Evolutionary conservation across 2,329 filamentous ascomycete species (phyloP).

Genomic region (Fusarium chaquense): DNA sequence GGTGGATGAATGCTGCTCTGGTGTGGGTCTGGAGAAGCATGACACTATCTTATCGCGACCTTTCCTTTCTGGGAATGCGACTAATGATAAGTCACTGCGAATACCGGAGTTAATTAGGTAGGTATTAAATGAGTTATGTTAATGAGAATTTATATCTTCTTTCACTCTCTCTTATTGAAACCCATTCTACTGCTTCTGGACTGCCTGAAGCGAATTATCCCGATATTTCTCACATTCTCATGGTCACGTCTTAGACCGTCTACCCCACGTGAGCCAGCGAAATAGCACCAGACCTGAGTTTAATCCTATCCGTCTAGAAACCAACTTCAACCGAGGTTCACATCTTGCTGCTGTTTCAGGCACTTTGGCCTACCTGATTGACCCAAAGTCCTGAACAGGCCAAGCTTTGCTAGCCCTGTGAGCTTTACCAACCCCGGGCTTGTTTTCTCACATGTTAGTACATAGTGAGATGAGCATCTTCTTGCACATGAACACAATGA

Average conservation of each 20-base stretch:
- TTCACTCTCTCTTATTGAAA: neutral
- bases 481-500: slow-evolving; percentile 9
- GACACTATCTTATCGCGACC: slow-evolving; percentile 36
- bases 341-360: slow-evolving; percentile 6
- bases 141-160: slow-evolving; percentile 7
- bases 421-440: slow-evolving; percentile 22
- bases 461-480: slow-evolving; percentile 14
- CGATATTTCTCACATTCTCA: slow-evolving; percentile 17
- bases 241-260: slow-evolving; percentile 29
- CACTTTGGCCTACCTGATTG: neutral
- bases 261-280: slow-evolving; percentile 40
- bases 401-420: slow-evolving; percentile 16
- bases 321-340: slow-evolving; percentile 35
- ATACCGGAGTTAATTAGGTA: slow-evolving; percentile 5
- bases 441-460: slow-evolving; percentile 44
- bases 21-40: slow-evolving; percentile 16
- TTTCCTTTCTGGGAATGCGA: slow-evolving; percentile 27
- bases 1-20: slow-evolving; percentile 4
- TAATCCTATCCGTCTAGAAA: slow-evolving; percentile 14
- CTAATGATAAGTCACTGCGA: slow-evolving; percentile 14
- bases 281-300: slow-evolving; percentile 27
- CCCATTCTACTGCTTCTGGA: neutral
- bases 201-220: slow-evolving; percentile 16
- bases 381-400: slow-evolving; percentile 10
- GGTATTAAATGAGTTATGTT: slow-evolving; percentile 1